These are phyloP conservation scores for Mortierella sp. DNA, from an alignment of 371 early-diverging fungal genomes.

Conservation along the genomic window DNA sequence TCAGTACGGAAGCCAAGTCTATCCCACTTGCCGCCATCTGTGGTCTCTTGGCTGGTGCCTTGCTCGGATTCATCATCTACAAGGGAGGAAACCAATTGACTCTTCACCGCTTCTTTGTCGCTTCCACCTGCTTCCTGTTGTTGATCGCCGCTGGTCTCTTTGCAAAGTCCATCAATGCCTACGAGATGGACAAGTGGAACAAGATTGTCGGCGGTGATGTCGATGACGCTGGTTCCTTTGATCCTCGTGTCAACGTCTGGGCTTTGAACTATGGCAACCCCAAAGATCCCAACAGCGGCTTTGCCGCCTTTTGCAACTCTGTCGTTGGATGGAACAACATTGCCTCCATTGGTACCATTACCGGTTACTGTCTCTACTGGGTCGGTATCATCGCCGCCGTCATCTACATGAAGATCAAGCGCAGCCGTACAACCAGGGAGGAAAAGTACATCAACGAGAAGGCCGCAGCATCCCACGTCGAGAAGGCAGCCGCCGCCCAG, in stretches of 20 bases:
- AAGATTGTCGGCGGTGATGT: slow-evolving; percentile 64
- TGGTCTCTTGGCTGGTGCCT: slow-evolving; percentile 74
- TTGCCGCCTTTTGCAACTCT: slow-evolving; percentile 79
- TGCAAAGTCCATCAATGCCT: slow-evolving; percentile 60
- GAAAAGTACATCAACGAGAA: slow-evolving; percentile 25
- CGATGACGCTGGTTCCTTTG: slow-evolving; percentile 58
- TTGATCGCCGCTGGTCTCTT: slow-evolving; percentile 84
- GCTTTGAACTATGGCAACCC: slow-evolving; percentile 60
- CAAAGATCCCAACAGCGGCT: slow-evolving; percentile 59
- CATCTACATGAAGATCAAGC: slow-evolving; percentile 59
- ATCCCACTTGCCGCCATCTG: slow-evolving; percentile 83
- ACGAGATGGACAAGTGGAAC: slow-evolving; percentile 58
- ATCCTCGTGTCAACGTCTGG: slow-evolving; percentile 65
- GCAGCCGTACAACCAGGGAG: slow-evolving; percentile 29
- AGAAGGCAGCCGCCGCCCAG: slow-evolving; percentile 21
- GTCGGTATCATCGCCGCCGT: slow-evolving; percentile 59
- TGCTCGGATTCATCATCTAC: slow-evolving; percentile 79
- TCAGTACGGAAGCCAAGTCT: slow-evolving; percentile 70
- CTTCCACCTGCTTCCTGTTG: slow-evolving; percentile 76
- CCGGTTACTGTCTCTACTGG: slow-evolving; percentile 84
- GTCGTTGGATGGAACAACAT: slow-evolving; percentile 82
- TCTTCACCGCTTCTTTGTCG: slow-evolving; percentile 80
- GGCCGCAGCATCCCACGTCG: slow-evolving; percentile 14
- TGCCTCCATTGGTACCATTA: slow-evolving; percentile 76
- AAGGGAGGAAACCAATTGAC: slow-evolving; percentile 72